Evolutionary conservation across 495 filamentous ascomycete species (phyloP).

Genomic region (Choiromyces venosus): DNA sequence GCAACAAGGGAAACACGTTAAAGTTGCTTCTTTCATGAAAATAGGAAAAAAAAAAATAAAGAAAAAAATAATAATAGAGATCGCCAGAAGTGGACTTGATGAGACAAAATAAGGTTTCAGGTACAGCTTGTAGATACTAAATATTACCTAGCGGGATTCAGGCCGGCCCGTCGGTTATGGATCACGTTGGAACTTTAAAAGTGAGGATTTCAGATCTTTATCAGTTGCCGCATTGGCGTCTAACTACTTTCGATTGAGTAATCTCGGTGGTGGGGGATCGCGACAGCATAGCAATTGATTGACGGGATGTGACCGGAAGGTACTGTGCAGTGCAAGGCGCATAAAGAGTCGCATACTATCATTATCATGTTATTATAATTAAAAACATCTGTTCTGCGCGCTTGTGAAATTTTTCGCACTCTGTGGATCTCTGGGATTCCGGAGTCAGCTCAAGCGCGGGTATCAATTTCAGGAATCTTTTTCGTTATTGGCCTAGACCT

Average conservation of each 20-base stretch:
- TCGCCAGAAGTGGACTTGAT: neutral
- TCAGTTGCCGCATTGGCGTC: neutral
- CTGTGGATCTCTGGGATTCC: neutral
- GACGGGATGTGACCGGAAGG: neutral
- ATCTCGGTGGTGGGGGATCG: neutral
- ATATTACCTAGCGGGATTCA: neutral
- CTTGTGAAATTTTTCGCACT: neutral
- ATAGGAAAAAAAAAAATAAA: neutral
- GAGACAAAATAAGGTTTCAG: neutral
- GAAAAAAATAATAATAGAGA: neutral
- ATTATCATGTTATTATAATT: neutral
- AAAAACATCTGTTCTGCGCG: neutral
- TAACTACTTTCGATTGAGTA: neutral
- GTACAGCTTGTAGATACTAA: neutral
- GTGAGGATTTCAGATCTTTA: neutral
- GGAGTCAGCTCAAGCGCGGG: neutral
- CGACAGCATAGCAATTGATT: neutral
- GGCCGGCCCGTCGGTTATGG: neutral
- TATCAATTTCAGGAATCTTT: neutral
- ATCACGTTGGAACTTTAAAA: neutral
- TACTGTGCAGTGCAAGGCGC: neutral
- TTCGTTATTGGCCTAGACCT: neutral
- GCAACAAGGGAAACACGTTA: neutral
- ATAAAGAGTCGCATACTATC: too few relatives aligned
- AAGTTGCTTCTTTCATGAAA: neutral